Percentiles rank a stretch among this genome's conserved stretches.
Conservation (phyloP, 495 filamentous ascomycete species). For the Penicillium coffeae region DNA sequence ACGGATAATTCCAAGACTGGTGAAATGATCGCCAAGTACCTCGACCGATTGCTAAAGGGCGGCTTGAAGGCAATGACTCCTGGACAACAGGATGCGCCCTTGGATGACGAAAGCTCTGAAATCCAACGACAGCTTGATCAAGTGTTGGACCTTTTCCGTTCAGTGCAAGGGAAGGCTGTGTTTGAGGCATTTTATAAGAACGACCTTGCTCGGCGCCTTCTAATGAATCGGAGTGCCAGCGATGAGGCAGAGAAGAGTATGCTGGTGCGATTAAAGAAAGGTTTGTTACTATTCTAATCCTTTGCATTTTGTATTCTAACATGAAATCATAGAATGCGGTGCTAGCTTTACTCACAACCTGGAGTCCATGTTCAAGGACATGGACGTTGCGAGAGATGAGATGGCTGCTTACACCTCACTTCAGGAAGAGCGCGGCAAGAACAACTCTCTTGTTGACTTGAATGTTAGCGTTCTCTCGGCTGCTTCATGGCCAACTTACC, state of each 20-base stretch:
- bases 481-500: conserved; percentile 88
- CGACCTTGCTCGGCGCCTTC: conserved; percentile 80
- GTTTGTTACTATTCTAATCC: conserved; percentile 28
- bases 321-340: conserved; percentile 66
- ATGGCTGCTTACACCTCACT: conserved; percentile 69
- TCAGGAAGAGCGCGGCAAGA: conserved; percentile 39
- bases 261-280: conserved; percentile 81
- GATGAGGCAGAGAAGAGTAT: conserved; percentile 94
- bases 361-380: conserved; percentile 98
- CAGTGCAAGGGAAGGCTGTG: conserved; percentile 94
- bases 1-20: conserved; percentile 89
- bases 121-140: conserved; percentile 86
- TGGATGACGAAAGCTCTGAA: conserved; percentile 84
- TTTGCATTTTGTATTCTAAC: conserved; percentile 7
- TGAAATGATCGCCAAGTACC: conserved; percentile 98
- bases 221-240: conserved; percentile 88
- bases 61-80: conserved; percentile 69
- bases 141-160: conserved; percentile 89
- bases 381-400: conserved; percentile 83
- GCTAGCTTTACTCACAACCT: conserved; percentile 92
- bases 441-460: conserved; percentile 63
- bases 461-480: conserved; percentile 82
- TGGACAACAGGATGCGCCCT: conserved; percentile 43
- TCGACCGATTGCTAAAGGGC: conserved; percentile 82
- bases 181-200: conserved; percentile 99